These are phyloP conservation scores for Leccinum subrobustum DNA, from an alignment of 1,284 basidiomycete species.

Conservation along the genomic window DNA sequence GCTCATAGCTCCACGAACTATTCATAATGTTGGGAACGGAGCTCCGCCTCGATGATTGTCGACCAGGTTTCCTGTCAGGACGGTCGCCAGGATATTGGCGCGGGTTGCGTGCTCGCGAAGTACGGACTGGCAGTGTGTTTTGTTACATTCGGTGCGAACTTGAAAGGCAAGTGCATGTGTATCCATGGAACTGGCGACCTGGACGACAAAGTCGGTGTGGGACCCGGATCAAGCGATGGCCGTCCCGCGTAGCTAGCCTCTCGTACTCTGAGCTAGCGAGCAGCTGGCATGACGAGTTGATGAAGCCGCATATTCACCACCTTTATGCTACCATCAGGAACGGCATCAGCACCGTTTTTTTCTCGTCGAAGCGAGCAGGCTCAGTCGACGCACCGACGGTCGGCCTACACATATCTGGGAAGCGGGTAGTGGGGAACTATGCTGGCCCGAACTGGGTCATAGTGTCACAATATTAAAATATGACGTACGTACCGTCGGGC, in stretches of 20 bases:
- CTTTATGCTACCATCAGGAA: not conserved
- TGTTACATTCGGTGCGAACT: not conserved
- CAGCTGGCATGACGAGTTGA: not conserved
- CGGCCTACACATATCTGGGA: not conserved
- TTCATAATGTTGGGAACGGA: not conserved
- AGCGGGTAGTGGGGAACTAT: not conserved
- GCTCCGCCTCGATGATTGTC: not conserved
- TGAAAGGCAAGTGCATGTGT: not conserved
- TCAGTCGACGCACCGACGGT: not conserved
- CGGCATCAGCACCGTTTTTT: not conserved
- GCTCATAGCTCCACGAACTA: not conserved
- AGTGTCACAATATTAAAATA: not conserved
- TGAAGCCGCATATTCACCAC: not conserved
- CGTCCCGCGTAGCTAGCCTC: not conserved
- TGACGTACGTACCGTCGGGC: not conserved
- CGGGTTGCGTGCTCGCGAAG: not conserved
- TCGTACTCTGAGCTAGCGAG: not conserved
- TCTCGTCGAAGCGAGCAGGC: not conserved
- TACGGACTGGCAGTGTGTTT: not conserved
- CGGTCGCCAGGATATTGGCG: not conserved
- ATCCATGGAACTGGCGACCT: not conserved
- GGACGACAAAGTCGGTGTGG: not conserved
- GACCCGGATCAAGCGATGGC: not conserved
- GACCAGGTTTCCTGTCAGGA: not conserved
- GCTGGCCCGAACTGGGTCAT: not conserved